Evolutionary conservation across 164 flowering plant species (phyloP).

Genomic region (Cinnamomum chago): DNA sequence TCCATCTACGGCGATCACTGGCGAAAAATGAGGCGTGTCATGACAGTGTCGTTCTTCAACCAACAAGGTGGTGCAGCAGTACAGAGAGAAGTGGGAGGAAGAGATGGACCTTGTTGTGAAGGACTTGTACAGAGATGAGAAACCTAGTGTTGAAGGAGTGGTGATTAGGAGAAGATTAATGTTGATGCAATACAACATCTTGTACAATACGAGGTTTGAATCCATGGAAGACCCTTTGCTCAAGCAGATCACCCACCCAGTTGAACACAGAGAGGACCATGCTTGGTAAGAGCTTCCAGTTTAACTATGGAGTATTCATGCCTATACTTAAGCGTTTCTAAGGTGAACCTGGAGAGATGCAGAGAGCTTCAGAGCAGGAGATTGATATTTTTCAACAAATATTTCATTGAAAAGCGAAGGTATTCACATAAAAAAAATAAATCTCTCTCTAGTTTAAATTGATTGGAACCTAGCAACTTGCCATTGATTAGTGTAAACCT

Average conservation of each 20-base stretch:
- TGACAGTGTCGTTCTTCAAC: constrained; percentile 74
- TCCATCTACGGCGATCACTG: constrained; percentile 72
- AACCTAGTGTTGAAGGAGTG: constrained; percentile 27
- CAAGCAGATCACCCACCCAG: constrained; percentile 28
- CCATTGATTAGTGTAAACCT: too few relatives aligned
- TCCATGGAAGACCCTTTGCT: constrained; percentile 54
- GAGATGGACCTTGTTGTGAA: constrained; percentile 47
- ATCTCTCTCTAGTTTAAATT: too few relatives aligned
- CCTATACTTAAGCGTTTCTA: constrained; percentile 61
- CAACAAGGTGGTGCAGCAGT: constrained; percentile 56
- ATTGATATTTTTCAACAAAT: constrained; percentile 49
- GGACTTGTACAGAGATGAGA: constrained; percentile 28
- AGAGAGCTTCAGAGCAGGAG: constrained; percentile 48
- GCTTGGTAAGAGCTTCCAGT: constrained; percentile 71
- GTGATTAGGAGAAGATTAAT: constrained; percentile 54
- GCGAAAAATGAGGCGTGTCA: constrained; percentile 67
- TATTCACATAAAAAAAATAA: too few relatives aligned
- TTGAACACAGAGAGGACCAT: constrained; percentile 66
- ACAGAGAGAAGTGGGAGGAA: constrained; percentile 53
- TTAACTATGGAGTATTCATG: constrained; percentile 69
- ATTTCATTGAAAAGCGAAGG: too few relatives aligned
- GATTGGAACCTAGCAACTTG: too few relatives aligned
- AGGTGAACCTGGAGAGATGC: constrained; percentile 55
- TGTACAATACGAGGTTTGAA: constrained; percentile 52
- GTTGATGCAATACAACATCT: constrained; percentile 62